Conservation (phyloP, 2,329 filamentous ascomycete species). For the Harringtonia lauricola region DNA sequence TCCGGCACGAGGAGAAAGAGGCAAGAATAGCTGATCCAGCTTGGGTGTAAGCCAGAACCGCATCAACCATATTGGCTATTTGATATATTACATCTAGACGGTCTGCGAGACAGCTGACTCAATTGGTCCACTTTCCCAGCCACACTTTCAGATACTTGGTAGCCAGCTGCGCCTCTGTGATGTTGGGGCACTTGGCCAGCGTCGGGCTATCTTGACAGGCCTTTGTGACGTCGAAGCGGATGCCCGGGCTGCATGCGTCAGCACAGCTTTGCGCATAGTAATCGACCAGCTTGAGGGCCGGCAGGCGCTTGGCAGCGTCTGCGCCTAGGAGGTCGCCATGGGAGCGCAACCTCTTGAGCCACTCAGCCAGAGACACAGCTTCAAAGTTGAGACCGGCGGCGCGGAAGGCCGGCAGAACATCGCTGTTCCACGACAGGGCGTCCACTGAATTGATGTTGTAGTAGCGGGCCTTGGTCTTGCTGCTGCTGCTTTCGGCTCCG, state of each 20-base stretch:
- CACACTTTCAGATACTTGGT: slow-evolving; percentile 9
- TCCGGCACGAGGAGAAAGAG: too few relatives aligned
- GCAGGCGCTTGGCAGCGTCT: slow-evolving; percentile 5
- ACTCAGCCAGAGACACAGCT: slow-evolving; percentile 32
- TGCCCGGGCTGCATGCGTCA: background rate
- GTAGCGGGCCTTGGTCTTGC: slow-evolving; percentile 20
- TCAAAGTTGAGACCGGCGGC: slow-evolving; percentile 31
- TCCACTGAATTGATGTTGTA: slow-evolving; percentile 37
- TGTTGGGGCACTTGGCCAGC: slow-evolving; percentile 5
- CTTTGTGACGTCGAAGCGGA: slow-evolving; percentile 6
- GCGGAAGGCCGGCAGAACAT: slow-evolving; percentile 36
- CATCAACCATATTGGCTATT: too few relatives aligned
- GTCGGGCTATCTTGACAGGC: slow-evolving; percentile 7
- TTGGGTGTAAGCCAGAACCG: too few relatives aligned
- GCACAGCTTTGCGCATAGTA: slow-evolving; percentile 6
- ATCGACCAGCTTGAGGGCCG: slow-evolving; percentile 10
- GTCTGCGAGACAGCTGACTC: background rate
- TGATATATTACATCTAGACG: too few relatives aligned
- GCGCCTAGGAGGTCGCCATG: slow-evolving; percentile 4
- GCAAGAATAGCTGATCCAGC: too few relatives aligned
- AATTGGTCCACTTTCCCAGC: slow-evolving; percentile 8
- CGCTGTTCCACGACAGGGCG: slow-evolving; percentile 35
- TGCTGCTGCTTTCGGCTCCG: background rate
- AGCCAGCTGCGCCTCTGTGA: slow-evolving; percentile 4
- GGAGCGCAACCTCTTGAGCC: slow-evolving; percentile 5